Evolutionary conservation across 345 rosid genomes (phyloP).

Genomic region (Syzygium aqueum): DNA sequence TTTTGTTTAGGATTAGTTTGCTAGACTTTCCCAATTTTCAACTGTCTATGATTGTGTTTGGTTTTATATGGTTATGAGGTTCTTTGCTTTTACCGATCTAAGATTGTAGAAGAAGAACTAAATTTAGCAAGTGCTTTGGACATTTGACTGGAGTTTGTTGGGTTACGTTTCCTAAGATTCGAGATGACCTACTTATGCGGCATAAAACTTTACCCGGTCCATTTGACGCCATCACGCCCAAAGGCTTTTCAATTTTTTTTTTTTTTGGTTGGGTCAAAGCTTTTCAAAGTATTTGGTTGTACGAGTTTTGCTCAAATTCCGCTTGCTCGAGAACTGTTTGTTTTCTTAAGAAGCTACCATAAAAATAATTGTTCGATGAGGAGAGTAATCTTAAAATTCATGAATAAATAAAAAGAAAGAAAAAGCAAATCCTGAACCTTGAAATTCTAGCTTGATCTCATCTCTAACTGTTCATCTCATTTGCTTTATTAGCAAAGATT

Average conservation of each 20-base stretch:
- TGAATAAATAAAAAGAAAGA: background rate
- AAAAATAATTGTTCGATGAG: background rate
- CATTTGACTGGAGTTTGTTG: background rate
- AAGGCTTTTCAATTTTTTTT: background rate
- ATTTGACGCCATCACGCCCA: background rate
- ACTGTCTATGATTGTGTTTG: background rate
- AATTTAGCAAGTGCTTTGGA: background rate
- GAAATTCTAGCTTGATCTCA: background rate
- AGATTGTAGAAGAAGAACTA: background rate
- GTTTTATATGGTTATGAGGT: background rate
- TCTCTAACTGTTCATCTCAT: background rate
- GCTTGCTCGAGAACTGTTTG: background rate
- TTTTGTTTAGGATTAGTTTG: background rate
- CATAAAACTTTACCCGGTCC: background rate
- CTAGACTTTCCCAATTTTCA: background rate
- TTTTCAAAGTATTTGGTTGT: background rate
- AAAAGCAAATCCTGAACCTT: background rate
- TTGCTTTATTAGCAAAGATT: background rate
- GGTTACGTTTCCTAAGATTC: background rate
- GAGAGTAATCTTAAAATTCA: background rate
- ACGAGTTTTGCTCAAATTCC: background rate
- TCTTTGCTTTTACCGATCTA: background rate
- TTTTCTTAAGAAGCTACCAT: background rate
- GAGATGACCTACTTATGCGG: background rate
- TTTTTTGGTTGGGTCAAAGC: background rate